Conservation (phyloP, 2,329 filamentous ascomycete genomes). For the Aspergillus eucalypticola region DNA sequence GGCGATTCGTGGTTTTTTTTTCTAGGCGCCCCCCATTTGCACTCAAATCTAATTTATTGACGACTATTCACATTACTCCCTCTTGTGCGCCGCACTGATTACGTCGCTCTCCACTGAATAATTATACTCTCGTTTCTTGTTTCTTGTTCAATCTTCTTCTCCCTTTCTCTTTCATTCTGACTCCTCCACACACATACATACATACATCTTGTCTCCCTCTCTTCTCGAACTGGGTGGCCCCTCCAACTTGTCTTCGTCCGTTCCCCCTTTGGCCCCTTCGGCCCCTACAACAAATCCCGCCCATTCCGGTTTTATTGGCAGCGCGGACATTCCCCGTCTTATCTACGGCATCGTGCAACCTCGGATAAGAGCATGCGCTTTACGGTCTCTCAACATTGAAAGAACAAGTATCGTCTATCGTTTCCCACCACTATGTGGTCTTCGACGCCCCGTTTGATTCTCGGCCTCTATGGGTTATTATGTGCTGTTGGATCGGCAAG, state of each 20-base stretch:
- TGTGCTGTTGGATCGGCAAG: conserved; percentile 20
- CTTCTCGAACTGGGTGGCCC: background rate
- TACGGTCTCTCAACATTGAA: conserved; percentile 2
- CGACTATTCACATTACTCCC: background rate
- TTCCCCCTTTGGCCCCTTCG: background rate
- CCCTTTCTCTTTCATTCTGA: background rate
- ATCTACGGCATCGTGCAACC: conserved; percentile 9
- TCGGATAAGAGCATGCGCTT: conserved; percentile 9
- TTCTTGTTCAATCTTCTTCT: background rate
- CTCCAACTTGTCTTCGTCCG: background rate
- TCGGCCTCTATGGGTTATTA: conserved; percentile 24
- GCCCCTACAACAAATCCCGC: background rate
- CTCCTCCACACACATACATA: background rate
- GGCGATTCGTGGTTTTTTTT: conserved; percentile 3
- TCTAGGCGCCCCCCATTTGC: background rate
- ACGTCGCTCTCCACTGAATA: background rate
- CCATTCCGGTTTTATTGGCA: background rate
- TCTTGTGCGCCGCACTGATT: background rate
- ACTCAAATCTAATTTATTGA: background rate
- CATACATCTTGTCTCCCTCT: background rate
- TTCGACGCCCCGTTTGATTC: conserved; percentile 10
- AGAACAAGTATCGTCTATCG: background rate
- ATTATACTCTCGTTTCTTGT: background rate
- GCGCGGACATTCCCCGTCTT: background rate
- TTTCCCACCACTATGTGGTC: conserved; percentile 25